phyloP scores from a whole-genome alignment of 2,329 filamentous ascomycete genomes.

The Colletotrichum salicis region DNA sequence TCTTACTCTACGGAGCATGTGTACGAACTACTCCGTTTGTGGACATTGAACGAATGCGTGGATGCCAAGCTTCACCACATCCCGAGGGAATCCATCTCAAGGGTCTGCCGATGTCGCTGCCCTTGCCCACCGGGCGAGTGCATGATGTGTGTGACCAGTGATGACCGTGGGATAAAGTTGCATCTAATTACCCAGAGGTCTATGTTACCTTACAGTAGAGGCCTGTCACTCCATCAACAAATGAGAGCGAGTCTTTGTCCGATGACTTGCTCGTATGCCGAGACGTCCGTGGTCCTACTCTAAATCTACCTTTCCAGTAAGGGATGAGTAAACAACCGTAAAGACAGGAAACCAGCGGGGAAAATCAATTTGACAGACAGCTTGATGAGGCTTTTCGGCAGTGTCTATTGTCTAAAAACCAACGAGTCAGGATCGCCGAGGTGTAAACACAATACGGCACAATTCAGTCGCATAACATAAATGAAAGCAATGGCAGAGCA shows the following conservation, averaged over 20 bases:
- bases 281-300: not conserved
- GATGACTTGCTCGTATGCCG: conserved; percentile 29
- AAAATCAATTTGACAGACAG: not conserved
- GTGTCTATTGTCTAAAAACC: not conserved
- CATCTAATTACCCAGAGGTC: not conserved
- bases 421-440: not conserved
- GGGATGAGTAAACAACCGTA: not conserved
- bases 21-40: too few species aligned
- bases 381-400: not conserved
- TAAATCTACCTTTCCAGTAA: not conserved
- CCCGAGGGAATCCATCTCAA: conserved; percentile 6
- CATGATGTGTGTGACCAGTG: not conserved
- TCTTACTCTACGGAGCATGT: too few species aligned
- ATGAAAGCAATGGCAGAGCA: not conserved
- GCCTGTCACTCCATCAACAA: conserved; percentile 6
- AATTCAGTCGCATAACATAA: too few species aligned
- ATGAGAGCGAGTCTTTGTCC: conserved; percentile 14
- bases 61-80: conserved; percentile 19
- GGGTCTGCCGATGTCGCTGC: conserved; percentile 32
- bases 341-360: not conserved
- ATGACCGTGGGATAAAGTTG: not conserved
- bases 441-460: too few species aligned
- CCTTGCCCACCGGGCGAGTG: not conserved
- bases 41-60: too few species aligned
- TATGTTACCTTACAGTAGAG: not conserved